Evolutionary conservation across 1,139 yeast species (phyloP), one percentile per base, ranked within the genome.

Genomic region (Blastobotrys niveus): DNA sequence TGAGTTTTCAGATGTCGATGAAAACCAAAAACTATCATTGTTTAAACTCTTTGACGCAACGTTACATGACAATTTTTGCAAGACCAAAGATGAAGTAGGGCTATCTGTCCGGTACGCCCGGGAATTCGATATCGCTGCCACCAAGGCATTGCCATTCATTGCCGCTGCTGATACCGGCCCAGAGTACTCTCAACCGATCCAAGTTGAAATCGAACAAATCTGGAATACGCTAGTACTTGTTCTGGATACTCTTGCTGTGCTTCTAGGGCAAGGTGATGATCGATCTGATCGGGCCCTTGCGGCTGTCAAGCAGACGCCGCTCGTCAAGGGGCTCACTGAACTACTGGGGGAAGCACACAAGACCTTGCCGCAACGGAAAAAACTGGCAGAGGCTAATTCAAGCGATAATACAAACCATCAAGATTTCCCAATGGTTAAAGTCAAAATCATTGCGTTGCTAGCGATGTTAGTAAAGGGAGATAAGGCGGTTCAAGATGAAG

Each of bases 401-500:
- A 48, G 39, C 7, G 33, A 34, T 9, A 50, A 52, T 9, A 34
- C 43, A 15, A 31, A 48, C 12, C 52, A 57, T 3, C 36, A 46
- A 29, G 61, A 60, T 38, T 62, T 62, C 46, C 67, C 67, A 2
- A 40, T 51, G 9, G 42, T 63, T 37, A 63, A 63, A 44, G 55
- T 55, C 19, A 53, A 59, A 33, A 48, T 62, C 10, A 58, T 63
- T 24, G 46, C 53, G 5, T 34, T 61, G 10, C 43, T 63, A 29
- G 48, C 63, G 5, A 37, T 49, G 44, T 61, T 87, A 42, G 70
- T 54, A 3, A 34, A 74, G 0, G 73, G 72, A 50, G 73, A 79
- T 41, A 67, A 64, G 43, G 68, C 67, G 2, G 73, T 77, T 2
- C 96, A 89, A 59, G 91, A 89, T 49, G 60, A 66, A 39, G 71